Evolutionary conservation across 108 stramenopile genomes (phyloP).

Genomic region (Skeletonema marinoi): DNA sequence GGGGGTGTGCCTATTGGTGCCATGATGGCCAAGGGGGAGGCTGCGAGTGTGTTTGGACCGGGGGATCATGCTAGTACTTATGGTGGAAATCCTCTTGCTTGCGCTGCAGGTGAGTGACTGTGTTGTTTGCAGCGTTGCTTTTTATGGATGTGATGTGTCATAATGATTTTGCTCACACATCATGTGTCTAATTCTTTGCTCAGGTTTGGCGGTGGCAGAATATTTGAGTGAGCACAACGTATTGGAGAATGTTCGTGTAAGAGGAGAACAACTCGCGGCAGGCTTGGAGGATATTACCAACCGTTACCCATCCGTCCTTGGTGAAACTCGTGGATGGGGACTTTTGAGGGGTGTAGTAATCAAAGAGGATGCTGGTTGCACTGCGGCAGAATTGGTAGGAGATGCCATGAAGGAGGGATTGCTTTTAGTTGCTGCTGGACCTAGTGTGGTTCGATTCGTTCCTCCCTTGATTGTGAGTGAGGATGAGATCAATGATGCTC

Average conservation of each 20-base stretch:
- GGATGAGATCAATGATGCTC: slow-evolving; percentile 76
- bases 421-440: slow-evolving; percentile 92
- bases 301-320: slow-evolving; percentile 82
- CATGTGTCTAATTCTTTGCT: neutral
- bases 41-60: slow-evolving; percentile 89
- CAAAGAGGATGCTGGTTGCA: slow-evolving; percentile 66
- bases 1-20: slow-evolving; percentile 99
- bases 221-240: slow-evolving; percentile 83
- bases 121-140: neutral
- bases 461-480: slow-evolving; percentile 91
- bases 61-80: slow-evolving; percentile 98
- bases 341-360: slow-evolving; percentile 87
- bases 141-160: neutral
- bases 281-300: slow-evolving; percentile 71
- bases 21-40: slow-evolving; percentile 91
- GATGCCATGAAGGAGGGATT: slow-evolving; percentile 89
- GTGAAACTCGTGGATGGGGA: slow-evolving; percentile 94
- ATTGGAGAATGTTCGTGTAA: slow-evolving; percentile 81
- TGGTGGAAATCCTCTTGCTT: slow-evolving; percentile 96
- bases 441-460: slow-evolving; percentile 92
- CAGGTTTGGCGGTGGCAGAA: slow-evolving; percentile 85
- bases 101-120: slow-evolving; percentile 52
- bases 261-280: slow-evolving; percentile 83
- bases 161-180: neutral
- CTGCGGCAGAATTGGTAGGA: slow-evolving; percentile 87